These are phyloP conservation scores for Boletus barrowsii DNA, from an alignment of 768 basidiomycete genomes.

Conservation along the genomic window DNA sequence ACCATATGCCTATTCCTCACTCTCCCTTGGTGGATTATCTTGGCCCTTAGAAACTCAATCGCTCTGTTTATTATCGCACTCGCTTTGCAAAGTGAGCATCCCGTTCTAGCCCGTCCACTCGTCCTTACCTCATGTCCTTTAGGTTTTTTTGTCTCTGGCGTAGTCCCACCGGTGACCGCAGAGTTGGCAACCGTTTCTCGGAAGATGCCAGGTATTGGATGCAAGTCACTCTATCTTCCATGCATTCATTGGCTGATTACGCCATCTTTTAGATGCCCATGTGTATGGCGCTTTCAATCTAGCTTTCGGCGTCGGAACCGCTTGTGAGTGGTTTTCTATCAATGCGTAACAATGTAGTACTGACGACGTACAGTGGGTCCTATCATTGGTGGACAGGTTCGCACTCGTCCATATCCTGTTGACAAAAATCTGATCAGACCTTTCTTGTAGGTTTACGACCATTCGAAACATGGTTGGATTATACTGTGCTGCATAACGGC, in stretches of 20 bases:
- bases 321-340: constrained; percentile 39
- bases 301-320: constrained; percentile 62
- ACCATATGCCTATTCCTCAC: constrained; percentile 45
- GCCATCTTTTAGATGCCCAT: constrained; percentile 53
- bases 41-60: constrained; percentile 54
- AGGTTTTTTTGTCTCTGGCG: constrained; percentile 64
- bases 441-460: constrained; percentile 54
- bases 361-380: constrained; percentile 54
- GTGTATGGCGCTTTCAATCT: constrained; percentile 75
- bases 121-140: not conserved
- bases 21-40: constrained; percentile 61
- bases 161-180: constrained; percentile 58
- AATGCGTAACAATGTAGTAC: not conserved
- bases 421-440: not conserved
- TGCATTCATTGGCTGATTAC: not conserved
- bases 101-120: not conserved
- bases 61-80: constrained; percentile 36
- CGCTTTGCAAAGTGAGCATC: constrained; percentile 51
- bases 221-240: constrained; percentile 36
- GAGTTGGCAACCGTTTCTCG: constrained; percentile 64
- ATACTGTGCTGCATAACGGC: constrained; percentile 50
- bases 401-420: constrained; percentile 5
- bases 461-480: constrained; percentile 55
- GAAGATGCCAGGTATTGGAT: constrained; percentile 62
- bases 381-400: constrained; percentile 63